phyloP scores from a whole-genome alignment of 2,329 filamentous ascomycete species.

The Aspergillus sp. region DNA sequence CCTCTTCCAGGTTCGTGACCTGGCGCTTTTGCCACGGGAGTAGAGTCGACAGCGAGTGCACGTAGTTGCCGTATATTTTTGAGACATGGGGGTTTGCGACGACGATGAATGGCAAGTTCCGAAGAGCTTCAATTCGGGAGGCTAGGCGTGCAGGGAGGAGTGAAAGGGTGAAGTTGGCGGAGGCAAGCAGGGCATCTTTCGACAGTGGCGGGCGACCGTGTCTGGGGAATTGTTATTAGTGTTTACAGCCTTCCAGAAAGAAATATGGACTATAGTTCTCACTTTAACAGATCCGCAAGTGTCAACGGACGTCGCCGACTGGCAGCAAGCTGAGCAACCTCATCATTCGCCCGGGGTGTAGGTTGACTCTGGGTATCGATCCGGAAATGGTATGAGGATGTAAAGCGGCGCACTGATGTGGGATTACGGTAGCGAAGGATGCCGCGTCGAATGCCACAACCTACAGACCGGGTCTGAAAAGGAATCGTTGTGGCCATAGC shows the following conservation, averaged over 20 bases:
- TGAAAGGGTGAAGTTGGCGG: conserved; percentile 92
- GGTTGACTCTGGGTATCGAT: conserved; percentile 45
- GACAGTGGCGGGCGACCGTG: conserved; percentile 83
- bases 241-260: background rate
- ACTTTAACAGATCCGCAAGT: conserved; percentile 86
- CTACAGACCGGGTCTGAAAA: conserved; percentile 14
- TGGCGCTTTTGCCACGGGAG: conserved; percentile 75
- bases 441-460: conserved; percentile 6
- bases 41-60: conserved; percentile 87
- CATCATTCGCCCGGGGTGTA: conserved; percentile 65
- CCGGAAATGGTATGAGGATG: conserved; percentile 18
- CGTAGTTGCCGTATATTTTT: conserved; percentile 93
- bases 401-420: conserved; percentile 16
- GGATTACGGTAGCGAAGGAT: background rate
- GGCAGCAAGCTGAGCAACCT: conserved; percentile 75
- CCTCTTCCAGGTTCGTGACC: conserved; percentile 78
- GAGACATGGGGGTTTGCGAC: conserved; percentile 96
- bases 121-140: conserved; percentile 87
- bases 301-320: conserved; percentile 79
- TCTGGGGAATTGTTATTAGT: conserved; percentile 34
- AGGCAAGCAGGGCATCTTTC: conserved; percentile 75
- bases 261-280: conserved; percentile 26
- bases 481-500: conserved; percentile 23
- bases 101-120: conserved; percentile 94
- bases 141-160: conserved; percentile 90